These are phyloP conservation scores for Debaryomyces hansenii DNA, from an alignment of 805 yeast species.

Conservation along the genomic window DNA sequence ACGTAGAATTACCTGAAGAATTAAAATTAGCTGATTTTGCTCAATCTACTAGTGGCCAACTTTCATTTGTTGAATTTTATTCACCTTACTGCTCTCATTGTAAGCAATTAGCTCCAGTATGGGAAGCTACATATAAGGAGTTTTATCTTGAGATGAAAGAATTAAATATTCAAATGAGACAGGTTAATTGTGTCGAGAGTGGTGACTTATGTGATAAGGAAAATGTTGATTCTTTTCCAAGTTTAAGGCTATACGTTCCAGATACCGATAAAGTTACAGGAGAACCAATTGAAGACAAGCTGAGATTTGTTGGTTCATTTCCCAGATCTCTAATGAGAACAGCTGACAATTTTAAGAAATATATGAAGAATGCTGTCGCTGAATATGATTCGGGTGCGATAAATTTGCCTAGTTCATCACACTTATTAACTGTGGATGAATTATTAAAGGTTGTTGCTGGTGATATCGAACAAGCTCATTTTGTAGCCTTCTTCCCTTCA, in stretches of 20 bases:
- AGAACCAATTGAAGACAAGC: conserved; percentile 23
- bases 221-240: conserved; percentile 66
- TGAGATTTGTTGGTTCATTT: conserved; percentile 39
- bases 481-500: conserved; percentile 70
- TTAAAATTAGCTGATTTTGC: conserved; percentile 55
- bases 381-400: conserved; percentile 42
- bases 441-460: conserved; percentile 55
- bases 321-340: conserved; percentile 50
- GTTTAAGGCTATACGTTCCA: conserved; percentile 67
- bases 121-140: conserved; percentile 65
- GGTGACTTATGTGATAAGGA: conserved; percentile 83
- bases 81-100: conserved; percentile 93
- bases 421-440: conserved; percentile 36
- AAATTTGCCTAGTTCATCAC: conserved; percentile 43
- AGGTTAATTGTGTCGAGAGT: conserved; percentile 81
- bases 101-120: conserved; percentile 70
- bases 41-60: conserved; percentile 45
- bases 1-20: conserved; percentile 45
- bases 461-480: conserved; percentile 45
- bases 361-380: conserved; percentile 53
- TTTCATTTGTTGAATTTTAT: conserved; percentile 81
- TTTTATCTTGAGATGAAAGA: conserved; percentile 46
- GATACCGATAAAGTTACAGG: conserved; percentile 31
- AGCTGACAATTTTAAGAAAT: conserved; percentile 49
- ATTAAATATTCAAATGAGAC: conserved; percentile 56